Percentiles rank a stretch among this genome's conserved stretches.
phyloP scores from a whole-genome alignment of 2,329 filamentous ascomycete species.

The Xylaria sp. region DNA sequence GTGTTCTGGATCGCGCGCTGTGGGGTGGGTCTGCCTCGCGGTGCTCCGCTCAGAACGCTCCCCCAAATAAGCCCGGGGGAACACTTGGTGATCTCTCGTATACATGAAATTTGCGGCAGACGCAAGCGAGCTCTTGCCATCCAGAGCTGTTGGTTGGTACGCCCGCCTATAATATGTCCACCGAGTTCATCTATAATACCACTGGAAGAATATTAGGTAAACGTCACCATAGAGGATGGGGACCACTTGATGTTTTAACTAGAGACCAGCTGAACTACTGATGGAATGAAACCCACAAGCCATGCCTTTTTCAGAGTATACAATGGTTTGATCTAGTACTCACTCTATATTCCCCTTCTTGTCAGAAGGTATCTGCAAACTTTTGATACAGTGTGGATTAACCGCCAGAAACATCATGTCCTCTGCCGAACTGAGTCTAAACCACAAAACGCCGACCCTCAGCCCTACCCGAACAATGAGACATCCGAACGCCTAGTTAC shows the following conservation, averaged over 20 bases:
- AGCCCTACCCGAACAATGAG: slow-evolving; percentile 3
- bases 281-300: not conserved
- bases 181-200: too few species aligned
- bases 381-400: slow-evolving; percentile 14
- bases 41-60: slow-evolving; percentile 1
- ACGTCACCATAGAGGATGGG: too few species aligned
- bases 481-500: slow-evolving; percentile 11
- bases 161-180: too few species aligned
- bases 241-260: too few species aligned
- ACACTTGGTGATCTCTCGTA: slow-evolving; percentile 4
- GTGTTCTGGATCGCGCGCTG: not conserved
- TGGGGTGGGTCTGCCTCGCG: slow-evolving; percentile 4
- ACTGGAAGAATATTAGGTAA: too few species aligned
- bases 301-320: not conserved
- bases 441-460: slow-evolving; percentile 17
- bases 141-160: not conserved
- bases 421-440: slow-evolving; percentile 4
- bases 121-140: not conserved
- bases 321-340: not conserved
- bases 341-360: not conserved
- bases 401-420: slow-evolving; percentile 5
- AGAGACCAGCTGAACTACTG: not conserved
- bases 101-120: not conserved
- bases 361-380: slow-evolving; percentile 2
- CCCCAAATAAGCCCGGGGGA: slow-evolving; percentile 3